Conservation (phyloP, 176 grass and related monocot species). For the Areca catechu region DNA sequence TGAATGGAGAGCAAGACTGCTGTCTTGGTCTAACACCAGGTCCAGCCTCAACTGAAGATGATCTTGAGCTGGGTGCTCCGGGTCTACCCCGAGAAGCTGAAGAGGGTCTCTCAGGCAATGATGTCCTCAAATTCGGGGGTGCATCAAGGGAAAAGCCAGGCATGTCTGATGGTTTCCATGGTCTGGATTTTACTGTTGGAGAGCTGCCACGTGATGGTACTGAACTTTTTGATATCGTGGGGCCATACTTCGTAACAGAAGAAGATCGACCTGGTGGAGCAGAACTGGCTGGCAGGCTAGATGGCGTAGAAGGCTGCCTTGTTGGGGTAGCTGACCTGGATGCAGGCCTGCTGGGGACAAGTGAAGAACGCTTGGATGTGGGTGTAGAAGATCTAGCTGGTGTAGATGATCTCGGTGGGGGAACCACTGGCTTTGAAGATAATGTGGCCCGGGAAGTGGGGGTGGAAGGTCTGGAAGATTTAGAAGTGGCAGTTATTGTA, state of each 20-base stretch:
- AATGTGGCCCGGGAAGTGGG: constrained; percentile 60
- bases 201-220: constrained; percentile 54
- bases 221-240: constrained; percentile 36
- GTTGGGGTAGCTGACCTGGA: constrained; percentile 55
- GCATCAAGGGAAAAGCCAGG: constrained; percentile 78
- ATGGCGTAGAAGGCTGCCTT: constrained; percentile 40
- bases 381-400: constrained; percentile 81
- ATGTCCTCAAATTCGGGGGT: constrained; percentile 71
- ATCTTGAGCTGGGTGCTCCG: constrained; percentile 72
- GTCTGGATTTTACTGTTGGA: constrained; percentile 70
- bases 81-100: constrained; percentile 84
- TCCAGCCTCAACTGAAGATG: constrained; percentile 82
- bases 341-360: constrained; percentile 49
- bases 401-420: constrained; percentile 44
- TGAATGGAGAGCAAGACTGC: constrained; percentile 90
- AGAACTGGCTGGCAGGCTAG: constrained; percentile 29
- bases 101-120: constrained; percentile 70
- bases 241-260: constrained; percentile 33
- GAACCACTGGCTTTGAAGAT: constrained; percentile 38
- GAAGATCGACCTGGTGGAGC: constrained; percentile 38
- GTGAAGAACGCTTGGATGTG: constrained; percentile 46
- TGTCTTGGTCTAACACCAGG: constrained; percentile 49
- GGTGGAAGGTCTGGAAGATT: constrained; percentile 70
- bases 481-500: constrained; percentile 31
- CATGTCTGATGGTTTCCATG: constrained; percentile 88